phyloP scores from a whole-genome alignment of 2,329 filamentous ascomycete species.

The Onygenales sp. region DNA sequence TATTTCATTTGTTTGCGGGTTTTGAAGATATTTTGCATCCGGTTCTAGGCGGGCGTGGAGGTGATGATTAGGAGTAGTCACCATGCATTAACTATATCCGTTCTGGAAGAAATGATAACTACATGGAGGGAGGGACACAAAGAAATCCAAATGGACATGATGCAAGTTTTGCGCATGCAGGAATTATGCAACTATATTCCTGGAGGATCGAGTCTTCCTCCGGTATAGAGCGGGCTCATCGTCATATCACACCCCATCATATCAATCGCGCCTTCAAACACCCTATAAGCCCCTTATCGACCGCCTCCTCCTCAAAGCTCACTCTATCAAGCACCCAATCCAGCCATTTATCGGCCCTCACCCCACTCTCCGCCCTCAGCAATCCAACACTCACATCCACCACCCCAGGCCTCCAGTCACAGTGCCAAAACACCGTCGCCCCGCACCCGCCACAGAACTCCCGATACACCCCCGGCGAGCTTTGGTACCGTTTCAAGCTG shows the following conservation, averaged over 20 bases:
- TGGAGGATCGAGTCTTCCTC: background rate
- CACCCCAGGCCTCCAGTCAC: constrained; percentile 42
- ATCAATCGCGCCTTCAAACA: constrained; percentile 18
- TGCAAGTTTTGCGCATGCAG: background rate
- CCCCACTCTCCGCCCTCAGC: constrained; percentile 42
- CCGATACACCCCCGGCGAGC: constrained; percentile 43
- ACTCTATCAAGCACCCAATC: constrained; percentile 52
- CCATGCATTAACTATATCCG: background rate
- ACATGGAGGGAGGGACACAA: background rate
- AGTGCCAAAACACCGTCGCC: constrained; percentile 56
- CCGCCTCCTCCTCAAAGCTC: constrained; percentile 50
- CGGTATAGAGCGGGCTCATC: background rate
- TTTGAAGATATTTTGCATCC: background rate
- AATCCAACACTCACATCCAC: constrained; percentile 57
- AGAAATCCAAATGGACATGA: background rate
- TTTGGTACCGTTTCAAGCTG: constrained; percentile 45
- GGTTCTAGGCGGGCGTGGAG: background rate
- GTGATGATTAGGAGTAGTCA: background rate
- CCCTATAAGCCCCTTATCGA: constrained; percentile 22
- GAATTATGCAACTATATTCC: background rate
- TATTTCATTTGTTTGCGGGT: background rate
- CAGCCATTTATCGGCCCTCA: constrained; percentile 49
- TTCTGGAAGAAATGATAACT: background rate
- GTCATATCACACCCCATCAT: background rate
- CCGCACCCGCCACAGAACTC: constrained; percentile 56